phyloP scores from a whole-genome alignment of 352 stramenopile species.

The Chrysophaeum taylorii region DNA sequence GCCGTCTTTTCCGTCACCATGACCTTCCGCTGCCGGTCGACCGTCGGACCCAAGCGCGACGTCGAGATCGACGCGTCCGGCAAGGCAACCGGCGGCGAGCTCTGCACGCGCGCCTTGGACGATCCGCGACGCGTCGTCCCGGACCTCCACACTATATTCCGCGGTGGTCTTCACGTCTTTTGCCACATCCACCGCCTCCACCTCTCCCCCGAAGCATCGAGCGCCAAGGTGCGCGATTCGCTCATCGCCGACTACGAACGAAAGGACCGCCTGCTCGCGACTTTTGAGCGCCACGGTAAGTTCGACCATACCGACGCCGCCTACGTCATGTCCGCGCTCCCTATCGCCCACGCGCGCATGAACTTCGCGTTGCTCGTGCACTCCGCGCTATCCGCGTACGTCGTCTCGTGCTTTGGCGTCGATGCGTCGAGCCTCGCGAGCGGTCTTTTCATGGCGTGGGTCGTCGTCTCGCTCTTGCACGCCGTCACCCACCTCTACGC shows the following conservation, averaged over 20 bases:
- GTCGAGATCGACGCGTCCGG: too few relatives aligned
- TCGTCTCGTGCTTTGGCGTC: not conserved
- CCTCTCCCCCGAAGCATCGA: not conserved
- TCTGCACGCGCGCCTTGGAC: not conserved
- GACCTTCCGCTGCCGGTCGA: not conserved
- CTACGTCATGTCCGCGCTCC: not conserved
- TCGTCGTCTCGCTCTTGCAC: not conserved
- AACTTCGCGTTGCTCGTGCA: not conserved
- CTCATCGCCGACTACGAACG: constrained; percentile 6
- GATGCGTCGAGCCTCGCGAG: too few relatives aligned
- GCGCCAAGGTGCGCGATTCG: not conserved
- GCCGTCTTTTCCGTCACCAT: constrained; percentile 11
- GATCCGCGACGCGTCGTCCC: constrained; percentile 1
- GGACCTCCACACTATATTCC: constrained; percentile 10
- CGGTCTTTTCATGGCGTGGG: not conserved
- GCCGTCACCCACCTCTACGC: not conserved
- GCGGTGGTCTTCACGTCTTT: constrained; percentile 4
- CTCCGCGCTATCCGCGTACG: not conserved
- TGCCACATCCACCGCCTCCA: not conserved
- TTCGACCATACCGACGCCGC: not conserved
- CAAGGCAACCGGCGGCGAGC: not conserved
- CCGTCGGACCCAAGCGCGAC: not conserved
- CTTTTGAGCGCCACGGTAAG: not conserved
- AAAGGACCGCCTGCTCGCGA: constrained; percentile 9
- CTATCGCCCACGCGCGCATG: not conserved